Conservation (phyloP, 192 early-diverging fungal species). For the Backusella tuberculispora region DNA sequence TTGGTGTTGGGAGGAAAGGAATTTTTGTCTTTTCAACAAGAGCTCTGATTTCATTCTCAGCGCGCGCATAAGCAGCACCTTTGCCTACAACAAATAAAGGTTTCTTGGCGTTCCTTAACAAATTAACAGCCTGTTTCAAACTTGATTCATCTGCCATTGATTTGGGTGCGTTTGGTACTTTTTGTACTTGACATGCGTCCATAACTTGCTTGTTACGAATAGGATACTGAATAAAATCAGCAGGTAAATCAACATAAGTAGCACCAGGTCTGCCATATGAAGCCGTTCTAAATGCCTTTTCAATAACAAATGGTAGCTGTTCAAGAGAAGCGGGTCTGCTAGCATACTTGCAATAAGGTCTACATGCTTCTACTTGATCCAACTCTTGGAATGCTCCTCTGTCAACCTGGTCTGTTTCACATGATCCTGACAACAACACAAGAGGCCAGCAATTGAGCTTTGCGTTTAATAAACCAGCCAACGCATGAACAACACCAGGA, state of each 20-base stretch:
- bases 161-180: constrained; percentile 28
- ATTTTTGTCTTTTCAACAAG: constrained; percentile 60
- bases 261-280: constrained; percentile 66
- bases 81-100: constrained; percentile 77
- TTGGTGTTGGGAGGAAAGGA: constrained; percentile 76
- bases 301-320: constrained; percentile 56
- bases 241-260: constrained; percentile 69
- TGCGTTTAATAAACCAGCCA: constrained; percentile 71
- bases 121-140: constrained; percentile 45
- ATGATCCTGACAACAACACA: constrained; percentile 67
- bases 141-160: constrained; percentile 54
- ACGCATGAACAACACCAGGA: constrained; percentile 73
- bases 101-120: constrained; percentile 51
- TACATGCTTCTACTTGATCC: constrained; percentile 64
- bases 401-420: constrained; percentile 54
- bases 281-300: constrained; percentile 57
- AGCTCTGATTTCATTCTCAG: constrained; percentile 58
- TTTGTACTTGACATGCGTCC: constrained; percentile 20
- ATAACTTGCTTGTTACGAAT: constrained; percentile 26
- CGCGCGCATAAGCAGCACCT: constrained; percentile 69
- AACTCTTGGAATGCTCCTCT: constrained; percentile 77
- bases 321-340: constrained; percentile 51
- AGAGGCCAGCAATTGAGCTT: constrained; percentile 74
- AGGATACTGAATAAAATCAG: constrained; percentile 63
- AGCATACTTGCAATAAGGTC: constrained; percentile 65